Base-by-base conservation (phyloP, 2,329 filamentous ascomycete genomes). In the Trichoderma lentiforme region DNA sequence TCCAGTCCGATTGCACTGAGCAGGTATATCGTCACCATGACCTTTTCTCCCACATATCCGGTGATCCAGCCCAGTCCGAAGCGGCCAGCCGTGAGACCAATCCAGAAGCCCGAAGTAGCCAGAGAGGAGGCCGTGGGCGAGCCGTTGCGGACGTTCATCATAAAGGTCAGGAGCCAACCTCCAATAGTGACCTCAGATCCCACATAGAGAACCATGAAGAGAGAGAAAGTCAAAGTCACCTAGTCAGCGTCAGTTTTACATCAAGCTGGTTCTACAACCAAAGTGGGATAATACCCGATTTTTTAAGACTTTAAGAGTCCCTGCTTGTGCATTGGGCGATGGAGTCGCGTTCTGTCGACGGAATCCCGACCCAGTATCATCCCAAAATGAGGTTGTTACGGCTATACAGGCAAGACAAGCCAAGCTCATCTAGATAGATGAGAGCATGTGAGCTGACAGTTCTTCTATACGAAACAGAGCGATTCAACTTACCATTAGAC, bases 131-230 rank as follows among this genome's bases (percentile, higher is more conserved):
- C 88, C 74, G 94, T 94, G 0, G 88, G 82, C 4, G 83, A 86
- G 1, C 89, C 92, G 18, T 90, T 81, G 8, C 93, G 88, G 6
- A 94, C 90, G 53, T 89, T 86, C 34, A 93, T 90, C 92, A 96
- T 95, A 80, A 96, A 95, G 3, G 90, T 90, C 68, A 94, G 91
- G 71, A 96, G 92, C 93, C 93, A 96, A 6, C 93, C 93, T 26
- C 92, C 92, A 0, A 95, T 85, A 0, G 90, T 90, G 63, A 93
- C 91, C 79, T 96, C 93, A 2, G 90, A 84, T 8, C 93, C 93
- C 0, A 94, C 91, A 77, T 96, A 95, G 39, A 89, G 88, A 9
- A 96, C 86, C 32, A 95, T 83, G 80, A 95, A 96, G 3, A 51
- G 51, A 3, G 71, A 69, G 4, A 72, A 51, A 3, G 60, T 69